Evolutionary conservation across 106 monocot species (phyloP).

Genomic region (Agapanthus africanus): DNA sequence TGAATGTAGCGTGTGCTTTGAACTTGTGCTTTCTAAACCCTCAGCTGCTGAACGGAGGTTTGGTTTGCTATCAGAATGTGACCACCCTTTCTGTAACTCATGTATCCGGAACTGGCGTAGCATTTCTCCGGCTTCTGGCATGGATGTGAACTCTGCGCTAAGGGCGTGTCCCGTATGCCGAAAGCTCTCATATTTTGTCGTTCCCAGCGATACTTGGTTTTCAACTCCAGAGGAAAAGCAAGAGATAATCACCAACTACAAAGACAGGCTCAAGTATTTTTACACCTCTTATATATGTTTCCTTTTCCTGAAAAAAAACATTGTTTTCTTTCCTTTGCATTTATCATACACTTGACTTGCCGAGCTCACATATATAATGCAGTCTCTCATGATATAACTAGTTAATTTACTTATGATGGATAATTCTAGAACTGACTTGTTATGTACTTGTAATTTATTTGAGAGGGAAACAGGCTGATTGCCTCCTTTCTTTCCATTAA

Average conservation of each 20-base stretch:
- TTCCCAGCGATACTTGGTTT: conserved; percentile 91
- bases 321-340: too few relatives aligned
- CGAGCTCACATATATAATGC: too few relatives aligned
- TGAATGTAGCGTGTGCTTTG: conserved; percentile 91
- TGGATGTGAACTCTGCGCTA: conserved; percentile 78
- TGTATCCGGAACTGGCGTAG: conserved; percentile 89
- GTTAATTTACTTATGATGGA: too few relatives aligned
- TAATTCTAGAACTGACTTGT: too few relatives aligned
- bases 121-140: conserved; percentile 72
- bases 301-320: neutral
- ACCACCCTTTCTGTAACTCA: conserved; percentile 89
- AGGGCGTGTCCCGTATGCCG: conserved; percentile 89
- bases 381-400: too few relatives aligned
- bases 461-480: too few relatives aligned
- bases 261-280: conserved; percentile 80
- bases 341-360: too few relatives aligned
- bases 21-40: conserved; percentile 83
- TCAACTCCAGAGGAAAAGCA: conserved; percentile 76
- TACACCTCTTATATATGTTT: conserved; percentile 3
- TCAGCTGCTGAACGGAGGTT: conserved; percentile 79
- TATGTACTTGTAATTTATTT: too few relatives aligned
- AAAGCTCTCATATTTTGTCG: conserved; percentile 83
- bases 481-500: too few relatives aligned
- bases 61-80: conserved; percentile 89
- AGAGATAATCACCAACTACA: conserved; percentile 82